phyloP scores from a whole-genome alignment of 1,139 yeast genomes.

The Lodderomyces theae region DNA sequence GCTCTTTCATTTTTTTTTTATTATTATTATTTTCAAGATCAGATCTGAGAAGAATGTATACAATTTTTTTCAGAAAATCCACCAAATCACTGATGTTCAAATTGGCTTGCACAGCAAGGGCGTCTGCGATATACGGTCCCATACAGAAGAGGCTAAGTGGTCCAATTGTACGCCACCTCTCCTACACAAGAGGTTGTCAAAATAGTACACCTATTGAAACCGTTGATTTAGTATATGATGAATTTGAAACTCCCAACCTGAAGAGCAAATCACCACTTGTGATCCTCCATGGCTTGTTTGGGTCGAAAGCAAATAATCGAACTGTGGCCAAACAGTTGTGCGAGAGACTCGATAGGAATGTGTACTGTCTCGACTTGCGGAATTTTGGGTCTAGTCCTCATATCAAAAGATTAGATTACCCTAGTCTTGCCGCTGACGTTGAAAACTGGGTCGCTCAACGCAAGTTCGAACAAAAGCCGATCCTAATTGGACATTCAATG shows the following conservation, averaged over 20 bases:
- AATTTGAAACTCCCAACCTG: conserved; percentile 33
- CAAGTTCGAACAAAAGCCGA: conserved; percentile 47
- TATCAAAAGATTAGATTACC: conserved; percentile 64
- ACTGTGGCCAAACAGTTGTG: conserved; percentile 58
- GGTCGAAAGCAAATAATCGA: conserved; percentile 75
- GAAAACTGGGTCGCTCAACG: conserved; percentile 60
- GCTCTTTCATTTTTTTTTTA: too few species aligned
- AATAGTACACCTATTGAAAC: conserved; percentile 17
- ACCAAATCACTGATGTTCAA: neutral
- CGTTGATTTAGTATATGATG: conserved; percentile 31
- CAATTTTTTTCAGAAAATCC: too few species aligned
- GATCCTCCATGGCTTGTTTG: conserved; percentile 87
- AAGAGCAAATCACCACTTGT: conserved; percentile 53
- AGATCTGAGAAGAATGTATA: neutral
- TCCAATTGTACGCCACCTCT: neutral
- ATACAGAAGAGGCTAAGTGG: neutral
- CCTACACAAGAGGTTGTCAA: neutral
- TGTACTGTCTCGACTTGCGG: conserved; percentile 77
- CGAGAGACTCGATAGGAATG: conserved; percentile 41
- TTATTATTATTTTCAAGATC: neutral
- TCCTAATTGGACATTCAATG: conserved; percentile 91
- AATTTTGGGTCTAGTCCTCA: conserved; percentile 95
- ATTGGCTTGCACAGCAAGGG: neutral
- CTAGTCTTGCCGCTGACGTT: conserved; percentile 81
- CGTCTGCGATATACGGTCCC: neutral